Evolutionary conservation across 441 rosid species (phyloP).

Genomic region (Bocquillonia castaneifolia): DNA sequence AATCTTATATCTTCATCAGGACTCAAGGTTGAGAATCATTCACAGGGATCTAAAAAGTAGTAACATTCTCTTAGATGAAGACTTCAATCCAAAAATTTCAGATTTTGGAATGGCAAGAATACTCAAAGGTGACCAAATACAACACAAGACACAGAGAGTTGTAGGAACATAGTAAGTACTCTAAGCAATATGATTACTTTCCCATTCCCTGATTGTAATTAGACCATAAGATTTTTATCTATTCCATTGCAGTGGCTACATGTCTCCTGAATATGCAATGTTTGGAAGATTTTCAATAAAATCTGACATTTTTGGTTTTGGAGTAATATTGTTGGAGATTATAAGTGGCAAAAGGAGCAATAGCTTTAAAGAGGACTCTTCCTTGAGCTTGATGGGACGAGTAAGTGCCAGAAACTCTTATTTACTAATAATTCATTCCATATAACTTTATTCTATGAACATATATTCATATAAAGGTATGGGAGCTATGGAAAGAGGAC

Average conservation of each 20-base stretch:
- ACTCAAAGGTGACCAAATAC: constrained; percentile 25
- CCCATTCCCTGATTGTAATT: too few relatives aligned
- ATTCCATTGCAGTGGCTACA: constrained; percentile 24
- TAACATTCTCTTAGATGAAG: constrained; percentile 39
- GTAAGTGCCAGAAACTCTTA: too few relatives aligned
- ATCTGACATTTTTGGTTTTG: constrained; percentile 37
- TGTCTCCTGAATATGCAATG: constrained; percentile 29
- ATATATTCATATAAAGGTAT: constrained; percentile 28
- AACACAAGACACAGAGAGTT: constrained; percentile 30
- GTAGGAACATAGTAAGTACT: constrained; percentile 42
- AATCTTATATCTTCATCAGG: constrained; percentile 35
- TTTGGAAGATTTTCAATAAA: constrained; percentile 32
- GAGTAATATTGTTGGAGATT: constrained; percentile 33
- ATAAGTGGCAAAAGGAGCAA: constrained; percentile 28
- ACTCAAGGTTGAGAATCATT: constrained; percentile 38
- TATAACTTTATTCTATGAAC: too few relatives aligned
- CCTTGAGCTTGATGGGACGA: constrained; percentile 22
- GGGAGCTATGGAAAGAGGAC: constrained; percentile 37
- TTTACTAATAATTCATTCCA: too few relatives aligned
- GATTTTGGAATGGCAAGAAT: constrained; percentile 59
- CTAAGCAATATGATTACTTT: not conserved
- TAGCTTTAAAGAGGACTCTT: constrained; percentile 11
- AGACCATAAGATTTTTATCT: too few relatives aligned
- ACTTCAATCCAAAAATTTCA: constrained; percentile 49
- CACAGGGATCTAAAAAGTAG: constrained; percentile 47